A percentile compares a stretch with the other conserved stretches of the same genome.
Conservation (phyloP, 768 basidiomycete species). For the Naematelia encephala region DNA sequence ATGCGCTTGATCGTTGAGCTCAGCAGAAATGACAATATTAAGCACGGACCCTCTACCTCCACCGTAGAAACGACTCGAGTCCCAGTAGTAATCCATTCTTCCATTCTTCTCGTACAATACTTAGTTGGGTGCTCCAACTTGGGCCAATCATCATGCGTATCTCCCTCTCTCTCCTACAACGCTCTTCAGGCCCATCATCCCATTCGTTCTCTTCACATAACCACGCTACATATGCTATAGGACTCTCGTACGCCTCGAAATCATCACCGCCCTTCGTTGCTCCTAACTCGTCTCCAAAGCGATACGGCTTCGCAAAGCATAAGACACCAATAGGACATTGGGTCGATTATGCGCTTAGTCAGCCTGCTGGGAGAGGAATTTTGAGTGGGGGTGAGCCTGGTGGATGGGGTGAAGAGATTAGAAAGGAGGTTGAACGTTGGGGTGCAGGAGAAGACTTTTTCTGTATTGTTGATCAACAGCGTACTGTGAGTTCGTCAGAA, state of each 20-base stretch:
- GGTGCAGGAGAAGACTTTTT: constrained; percentile 51
- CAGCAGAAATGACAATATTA: no score
- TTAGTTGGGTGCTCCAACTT: no score
- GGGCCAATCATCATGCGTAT: no score
- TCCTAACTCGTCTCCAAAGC: constrained; percentile 12
- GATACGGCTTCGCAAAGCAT: constrained; percentile 31
- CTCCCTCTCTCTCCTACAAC: not conserved
- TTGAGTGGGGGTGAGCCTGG: constrained; percentile 25
- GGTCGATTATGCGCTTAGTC: constrained; percentile 38
- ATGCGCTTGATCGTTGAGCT: no score
- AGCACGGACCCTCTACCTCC: no score
- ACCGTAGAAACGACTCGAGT: no score
- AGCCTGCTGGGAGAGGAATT: constrained; percentile 42
- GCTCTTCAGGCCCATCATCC: not conserved
- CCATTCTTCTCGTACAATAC: no score
- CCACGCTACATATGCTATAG: constrained; percentile 30
- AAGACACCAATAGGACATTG: constrained; percentile 31
- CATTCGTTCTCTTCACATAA: not conserved
- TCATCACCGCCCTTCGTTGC: constrained; percentile 46
- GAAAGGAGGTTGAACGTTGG: constrained; percentile 30
- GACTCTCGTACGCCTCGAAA: constrained; percentile 48
- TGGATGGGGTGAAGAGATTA: constrained; percentile 27
- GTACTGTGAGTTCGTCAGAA: constrained; percentile 20
- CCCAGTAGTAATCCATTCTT: no score
- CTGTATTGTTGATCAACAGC: constrained; percentile 32